Percentiles rank a stretch among this genome's conserved stretches.
Conservation (phyloP, 768 basidiomycete genomes). For the Lyophyllum decastes region DNA sequence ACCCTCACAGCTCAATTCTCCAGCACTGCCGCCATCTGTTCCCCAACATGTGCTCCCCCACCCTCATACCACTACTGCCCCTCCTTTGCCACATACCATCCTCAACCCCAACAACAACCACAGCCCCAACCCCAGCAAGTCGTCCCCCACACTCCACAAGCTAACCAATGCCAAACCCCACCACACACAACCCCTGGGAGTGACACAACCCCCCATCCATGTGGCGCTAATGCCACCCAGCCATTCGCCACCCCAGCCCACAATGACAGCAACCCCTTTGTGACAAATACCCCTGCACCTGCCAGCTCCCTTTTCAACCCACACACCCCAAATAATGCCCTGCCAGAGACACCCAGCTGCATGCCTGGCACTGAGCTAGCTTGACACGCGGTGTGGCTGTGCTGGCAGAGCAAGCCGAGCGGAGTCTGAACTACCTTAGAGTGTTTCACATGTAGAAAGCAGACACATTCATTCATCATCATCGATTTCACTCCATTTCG, state of each 20-base stretch:
- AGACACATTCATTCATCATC: no score
- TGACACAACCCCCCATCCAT: no score
- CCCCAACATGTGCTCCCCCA: background rate
- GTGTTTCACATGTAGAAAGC: no score
- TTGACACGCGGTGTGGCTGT: background rate
- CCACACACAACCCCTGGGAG: no score
- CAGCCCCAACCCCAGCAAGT: no score
- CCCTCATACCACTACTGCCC: background rate
- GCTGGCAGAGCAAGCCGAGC: background rate
- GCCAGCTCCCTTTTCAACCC: no score
- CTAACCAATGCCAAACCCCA: background rate
- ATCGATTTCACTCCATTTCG: no score
- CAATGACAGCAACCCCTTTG: no score
- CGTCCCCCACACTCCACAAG: background rate
- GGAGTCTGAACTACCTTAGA: no score
- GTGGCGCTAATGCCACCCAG: background rate
- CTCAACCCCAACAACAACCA: background rate
- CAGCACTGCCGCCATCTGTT: background rate
- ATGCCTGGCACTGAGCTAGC: background rate
- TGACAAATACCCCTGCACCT: no score
- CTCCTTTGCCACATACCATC: background rate
- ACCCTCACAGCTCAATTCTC: background rate
- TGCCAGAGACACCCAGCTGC: background rate
- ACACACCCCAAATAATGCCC: background rate
- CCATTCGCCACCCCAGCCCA: background rate